Evolutionary conservation across 2,329 filamentous ascomycete species (phyloP).

Genomic region (Cryphonectria japonica): DNA sequence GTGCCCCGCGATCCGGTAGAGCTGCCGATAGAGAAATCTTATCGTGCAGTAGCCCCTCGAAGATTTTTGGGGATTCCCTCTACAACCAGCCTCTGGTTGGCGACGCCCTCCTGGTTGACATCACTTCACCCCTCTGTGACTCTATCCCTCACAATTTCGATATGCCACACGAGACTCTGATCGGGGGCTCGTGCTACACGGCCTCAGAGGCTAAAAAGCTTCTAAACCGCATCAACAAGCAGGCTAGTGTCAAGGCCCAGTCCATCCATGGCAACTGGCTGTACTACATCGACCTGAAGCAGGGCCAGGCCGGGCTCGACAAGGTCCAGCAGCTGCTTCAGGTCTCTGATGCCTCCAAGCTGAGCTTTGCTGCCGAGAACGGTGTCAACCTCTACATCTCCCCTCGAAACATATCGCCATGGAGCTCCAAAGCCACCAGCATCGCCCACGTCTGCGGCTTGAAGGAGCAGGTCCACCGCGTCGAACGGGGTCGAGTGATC

Average conservation of each 20-base stretch:
- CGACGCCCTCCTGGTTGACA: slow-evolving; percentile 15
- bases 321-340: slow-evolving; percentile 51
- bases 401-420: slow-evolving; percentile 89
- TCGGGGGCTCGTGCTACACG: slow-evolving; percentile 30
- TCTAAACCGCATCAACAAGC: slow-evolving; percentile 31
- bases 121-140: slow-evolving; percentile 6
- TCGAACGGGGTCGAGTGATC: slow-evolving; percentile 85
- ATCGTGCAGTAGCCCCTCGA: slow-evolving; percentile 25
- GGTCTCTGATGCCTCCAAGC: slow-evolving; percentile 39
- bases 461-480: slow-evolving; percentile 69
- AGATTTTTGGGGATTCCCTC: slow-evolving; percentile 19
- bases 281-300: slow-evolving; percentile 69
- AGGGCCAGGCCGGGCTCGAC: slow-evolving; percentile 49
- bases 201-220: slow-evolving; percentile 29
- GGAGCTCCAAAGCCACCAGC: slow-evolving; percentile 95
- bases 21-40: slow-evolving; percentile 17
- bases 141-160: slow-evolving; percentile 15
- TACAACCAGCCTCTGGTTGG: slow-evolving; percentile 14
- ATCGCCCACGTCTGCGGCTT: slow-evolving; percentile 92
- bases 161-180: slow-evolving; percentile 27
- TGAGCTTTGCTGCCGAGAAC: slow-evolving; percentile 46
- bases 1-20: slow-evolving; percentile 28
- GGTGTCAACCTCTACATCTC: slow-evolving; percentile 70
- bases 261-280: slow-evolving; percentile 59
- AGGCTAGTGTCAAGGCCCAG: slow-evolving; percentile 44